These are phyloP conservation scores for Starmerella kuoi DNA, from an alignment of 805 yeast genomes.

Conservation along the genomic window DNA sequence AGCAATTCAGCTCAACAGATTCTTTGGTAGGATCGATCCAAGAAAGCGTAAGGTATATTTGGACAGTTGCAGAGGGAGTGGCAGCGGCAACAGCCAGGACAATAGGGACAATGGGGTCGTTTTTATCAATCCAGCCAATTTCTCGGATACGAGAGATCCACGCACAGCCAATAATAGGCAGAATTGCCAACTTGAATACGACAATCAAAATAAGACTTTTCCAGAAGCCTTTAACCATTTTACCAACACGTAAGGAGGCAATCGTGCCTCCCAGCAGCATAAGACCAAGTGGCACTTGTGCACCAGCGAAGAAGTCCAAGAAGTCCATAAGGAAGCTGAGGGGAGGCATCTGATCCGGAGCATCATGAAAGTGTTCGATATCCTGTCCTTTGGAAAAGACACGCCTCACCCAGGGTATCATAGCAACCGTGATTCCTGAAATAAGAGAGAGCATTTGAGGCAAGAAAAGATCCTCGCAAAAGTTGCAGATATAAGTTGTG, in stretches of 20 bases:
- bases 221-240: conserved; percentile 56
- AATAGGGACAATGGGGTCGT: conserved; percentile 51
- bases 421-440: conserved; percentile 49
- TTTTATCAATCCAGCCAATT: conserved; percentile 50
- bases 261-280: conserved; percentile 77
- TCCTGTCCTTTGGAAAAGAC: conserved; percentile 40
- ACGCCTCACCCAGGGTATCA: conserved; percentile 81
- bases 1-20: conserved; percentile 60
- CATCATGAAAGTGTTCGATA: conserved; percentile 42
- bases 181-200: conserved; percentile 44
- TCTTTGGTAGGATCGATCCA: conserved; percentile 39
- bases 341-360: conserved; percentile 80
- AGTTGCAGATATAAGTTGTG: conserved; percentile 32
- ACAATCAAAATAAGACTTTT: conserved; percentile 49
- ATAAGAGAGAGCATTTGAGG: conserved; percentile 69
- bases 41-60: conserved; percentile 79
- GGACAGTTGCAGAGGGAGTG: conserved; percentile 78
- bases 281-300: conserved; percentile 80
- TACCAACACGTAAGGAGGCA: conserved; percentile 51
- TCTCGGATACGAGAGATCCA: conserved; percentile 49
- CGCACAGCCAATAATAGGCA: conserved; percentile 70
- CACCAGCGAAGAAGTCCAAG: conserved; percentile 66
- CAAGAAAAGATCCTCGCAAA: conserved; percentile 32
- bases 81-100: conserved; percentile 64
- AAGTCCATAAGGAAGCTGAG: conserved; percentile 76